A percentile compares a stretch with the other conserved stretches of the same genome.
Evolutionary conservation across 306 rosid genomes (phyloP).

Genomic region (Malus sylvestris): DNA sequence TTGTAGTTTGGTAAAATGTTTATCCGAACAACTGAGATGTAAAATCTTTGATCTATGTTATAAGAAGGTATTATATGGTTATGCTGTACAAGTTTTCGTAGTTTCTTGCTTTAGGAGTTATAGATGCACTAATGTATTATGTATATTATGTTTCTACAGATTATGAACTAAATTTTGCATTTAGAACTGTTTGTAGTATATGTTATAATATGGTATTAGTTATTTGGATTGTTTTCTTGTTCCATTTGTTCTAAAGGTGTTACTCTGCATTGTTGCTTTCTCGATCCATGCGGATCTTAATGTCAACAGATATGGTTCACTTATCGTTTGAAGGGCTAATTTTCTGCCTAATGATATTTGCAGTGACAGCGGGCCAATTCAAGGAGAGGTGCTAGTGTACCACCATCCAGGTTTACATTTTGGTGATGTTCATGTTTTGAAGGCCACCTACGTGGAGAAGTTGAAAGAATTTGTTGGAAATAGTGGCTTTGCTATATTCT

Average conservation of each 20-base stretch:
- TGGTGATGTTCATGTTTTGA: constrained; percentile 66
- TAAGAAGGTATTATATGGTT: no score
- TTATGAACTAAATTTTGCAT: not conserved
- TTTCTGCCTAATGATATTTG: not conserved
- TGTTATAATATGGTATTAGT: not conserved
- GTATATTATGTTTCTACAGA: not conserved
- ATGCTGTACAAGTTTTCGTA: not conserved
- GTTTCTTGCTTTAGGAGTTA: not conserved
- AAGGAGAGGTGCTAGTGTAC: constrained; percentile 68
- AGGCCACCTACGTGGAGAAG: constrained; percentile 43
- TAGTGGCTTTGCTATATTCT: constrained; percentile 69
- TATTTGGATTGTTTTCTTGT: not conserved
- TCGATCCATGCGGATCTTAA: not conserved
- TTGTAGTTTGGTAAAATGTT: not conserved
- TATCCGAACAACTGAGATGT: no score
- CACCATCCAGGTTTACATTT: constrained; percentile 78
- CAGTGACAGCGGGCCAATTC: constrained; percentile 59
- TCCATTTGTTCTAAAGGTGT: not conserved
- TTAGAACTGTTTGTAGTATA: not conserved
- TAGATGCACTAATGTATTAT: not conserved
- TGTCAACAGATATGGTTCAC: not conserved
- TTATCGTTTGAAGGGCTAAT: not conserved
- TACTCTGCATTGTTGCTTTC: not conserved
- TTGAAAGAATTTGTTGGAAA: constrained; percentile 51
- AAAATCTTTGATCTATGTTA: no score